Conservation (phyloP, 345 rosid species). For the Iberis pinnata region DNA sequence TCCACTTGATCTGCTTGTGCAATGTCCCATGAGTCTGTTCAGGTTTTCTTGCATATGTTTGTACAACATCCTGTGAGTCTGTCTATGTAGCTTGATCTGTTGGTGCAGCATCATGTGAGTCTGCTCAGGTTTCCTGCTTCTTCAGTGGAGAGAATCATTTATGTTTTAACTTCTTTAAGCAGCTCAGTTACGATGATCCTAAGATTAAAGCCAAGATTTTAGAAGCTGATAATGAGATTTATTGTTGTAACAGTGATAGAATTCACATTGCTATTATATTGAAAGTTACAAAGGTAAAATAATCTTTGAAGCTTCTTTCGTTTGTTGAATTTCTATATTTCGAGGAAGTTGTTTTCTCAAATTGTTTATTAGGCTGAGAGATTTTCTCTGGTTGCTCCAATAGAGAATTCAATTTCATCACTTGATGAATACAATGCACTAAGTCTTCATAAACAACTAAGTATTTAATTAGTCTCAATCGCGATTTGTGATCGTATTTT, state of each 20-base stretch:
- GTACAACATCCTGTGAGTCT: too few species aligned
- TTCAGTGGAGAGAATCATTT: too few species aligned
- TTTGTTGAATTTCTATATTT: not conserved
- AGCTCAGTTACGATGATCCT: slow-evolving; percentile 54
- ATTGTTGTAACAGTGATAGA: slow-evolving; percentile 38
- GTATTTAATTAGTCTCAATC: too few species aligned
- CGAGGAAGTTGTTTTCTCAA: not conserved
- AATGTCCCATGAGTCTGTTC: too few species aligned
- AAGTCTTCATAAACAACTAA: too few species aligned
- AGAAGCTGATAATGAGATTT: slow-evolving; percentile 58
- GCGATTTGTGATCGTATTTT: too few species aligned
- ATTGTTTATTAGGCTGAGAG: slow-evolving; percentile 31
- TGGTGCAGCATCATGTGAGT: too few species aligned
- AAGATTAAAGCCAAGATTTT: slow-evolving; percentile 54
- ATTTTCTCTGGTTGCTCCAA: slow-evolving; percentile 34
- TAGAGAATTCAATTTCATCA: slow-evolving; percentile 11
- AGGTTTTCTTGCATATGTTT: too few species aligned
- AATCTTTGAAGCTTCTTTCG: not conserved
- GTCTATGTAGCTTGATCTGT: too few species aligned
- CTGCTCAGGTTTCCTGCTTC: too few species aligned
- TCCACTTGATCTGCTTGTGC: too few species aligned
- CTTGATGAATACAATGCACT: slow-evolving; percentile 33
- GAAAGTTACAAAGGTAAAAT: slow-evolving; percentile 52
- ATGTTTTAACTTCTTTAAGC: slow-evolving; percentile 57
- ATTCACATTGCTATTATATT: slow-evolving; percentile 39